Conservation (phyloP, 768 basidiomycete species). For the Lyophyllum semitale region DNA sequence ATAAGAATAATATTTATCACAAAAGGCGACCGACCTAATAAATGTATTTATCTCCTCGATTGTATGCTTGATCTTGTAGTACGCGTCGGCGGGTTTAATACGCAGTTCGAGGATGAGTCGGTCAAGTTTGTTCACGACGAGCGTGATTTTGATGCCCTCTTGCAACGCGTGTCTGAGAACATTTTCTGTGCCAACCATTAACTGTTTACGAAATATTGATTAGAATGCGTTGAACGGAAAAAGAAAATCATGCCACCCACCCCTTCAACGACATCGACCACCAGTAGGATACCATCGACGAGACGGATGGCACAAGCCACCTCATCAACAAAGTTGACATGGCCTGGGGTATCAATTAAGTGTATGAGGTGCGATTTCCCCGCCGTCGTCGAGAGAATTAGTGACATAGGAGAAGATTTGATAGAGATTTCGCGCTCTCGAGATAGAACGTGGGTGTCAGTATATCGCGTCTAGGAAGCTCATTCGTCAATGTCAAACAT, state of each 20-base stretch:
- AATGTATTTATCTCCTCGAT: slow-evolving; percentile 98
- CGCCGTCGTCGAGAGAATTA: slow-evolving; percentile 78
- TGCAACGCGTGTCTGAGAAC: slow-evolving; percentile 88
- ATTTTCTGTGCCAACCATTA: slow-evolving; percentile 92
- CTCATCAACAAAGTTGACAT: slow-evolving; percentile 99
- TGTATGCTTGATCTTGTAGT: slow-evolving; percentile 98
- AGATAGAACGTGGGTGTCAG: slow-evolving; percentile 91
- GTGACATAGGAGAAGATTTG: slow-evolving; percentile 96
- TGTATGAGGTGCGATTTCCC: slow-evolving; percentile 95
- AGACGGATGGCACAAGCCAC: slow-evolving; percentile 86
- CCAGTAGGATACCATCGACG: slow-evolving; percentile 88
- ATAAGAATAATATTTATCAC: neutral
- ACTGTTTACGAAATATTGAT: slow-evolving; percentile 38
- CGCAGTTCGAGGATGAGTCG: slow-evolving; percentile 94
- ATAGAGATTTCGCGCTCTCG: slow-evolving; percentile 90
- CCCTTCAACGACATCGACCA: slow-evolving; percentile 98
- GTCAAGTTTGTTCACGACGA: slow-evolving; percentile 98
- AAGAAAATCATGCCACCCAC: slow-evolving; percentile 45
- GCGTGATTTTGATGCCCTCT: slow-evolving; percentile 85
- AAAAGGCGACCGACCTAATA: slow-evolving; percentile 66
- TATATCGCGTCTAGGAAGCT: slow-evolving; percentile 77
- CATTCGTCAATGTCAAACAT: slow-evolving; percentile 9
- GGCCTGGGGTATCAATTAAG: slow-evolving; percentile 95
- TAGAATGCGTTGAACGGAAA: neutral
- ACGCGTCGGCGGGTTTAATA: slow-evolving; percentile 94